Percentiles rank a stretch among this genome's conserved stretches.
Conservation (phyloP, 2,329 filamentous ascomycete genomes). For the Geosmithia morbida region DNA sequence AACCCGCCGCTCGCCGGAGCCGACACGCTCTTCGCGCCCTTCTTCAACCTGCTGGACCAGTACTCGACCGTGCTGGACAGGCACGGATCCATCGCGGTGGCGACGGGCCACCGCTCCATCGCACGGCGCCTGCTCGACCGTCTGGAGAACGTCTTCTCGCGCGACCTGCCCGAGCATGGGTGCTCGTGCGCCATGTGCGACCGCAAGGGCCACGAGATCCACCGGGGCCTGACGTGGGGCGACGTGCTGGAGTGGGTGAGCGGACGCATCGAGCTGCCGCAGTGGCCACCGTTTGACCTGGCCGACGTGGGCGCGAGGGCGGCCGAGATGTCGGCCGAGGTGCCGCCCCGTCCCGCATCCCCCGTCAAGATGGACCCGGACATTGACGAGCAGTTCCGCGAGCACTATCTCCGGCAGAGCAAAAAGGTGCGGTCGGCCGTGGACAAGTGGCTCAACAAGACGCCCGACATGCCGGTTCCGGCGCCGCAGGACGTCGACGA, state of each 20-base stretch:
- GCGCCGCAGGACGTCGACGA: slow-evolving; percentile 85
- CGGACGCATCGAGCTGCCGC: slow-evolving; percentile 70
- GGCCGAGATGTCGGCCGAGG: slow-evolving; percentile 45
- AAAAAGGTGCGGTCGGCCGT: slow-evolving; percentile 88
- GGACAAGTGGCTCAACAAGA: slow-evolving; percentile 76
- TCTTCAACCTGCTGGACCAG: slow-evolving; percentile 68
- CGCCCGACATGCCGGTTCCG: slow-evolving; percentile 57
- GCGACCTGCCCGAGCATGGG: slow-evolving; percentile 77
- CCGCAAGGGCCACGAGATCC: slow-evolving; percentile 33
- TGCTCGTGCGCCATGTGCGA: slow-evolving; percentile 80
- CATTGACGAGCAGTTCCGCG: slow-evolving; percentile 82
- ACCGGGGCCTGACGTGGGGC: slow-evolving; percentile 77
- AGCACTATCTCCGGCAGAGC: slow-evolving; percentile 82
- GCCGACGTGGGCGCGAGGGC: slow-evolving; percentile 46
- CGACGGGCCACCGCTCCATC: slow-evolving; percentile 90
- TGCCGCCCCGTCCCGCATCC: slow-evolving; percentile 40
- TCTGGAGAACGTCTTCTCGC: slow-evolving; percentile 84
- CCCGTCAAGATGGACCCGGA: slow-evolving; percentile 76
- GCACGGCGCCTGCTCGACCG: slow-evolving; percentile 79
- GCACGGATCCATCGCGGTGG: slow-evolving; percentile 83
- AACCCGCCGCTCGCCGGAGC: slow-evolving; percentile 53
- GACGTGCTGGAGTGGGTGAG: slow-evolving; percentile 90
- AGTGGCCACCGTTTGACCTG: slow-evolving; percentile 80
- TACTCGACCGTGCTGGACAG: slow-evolving; percentile 70
- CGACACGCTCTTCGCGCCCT: slow-evolving; percentile 65